Evolutionary conservation across 805 yeast genomes (phyloP).

Genomic region (Tetrapisispora phaffii): DNA sequence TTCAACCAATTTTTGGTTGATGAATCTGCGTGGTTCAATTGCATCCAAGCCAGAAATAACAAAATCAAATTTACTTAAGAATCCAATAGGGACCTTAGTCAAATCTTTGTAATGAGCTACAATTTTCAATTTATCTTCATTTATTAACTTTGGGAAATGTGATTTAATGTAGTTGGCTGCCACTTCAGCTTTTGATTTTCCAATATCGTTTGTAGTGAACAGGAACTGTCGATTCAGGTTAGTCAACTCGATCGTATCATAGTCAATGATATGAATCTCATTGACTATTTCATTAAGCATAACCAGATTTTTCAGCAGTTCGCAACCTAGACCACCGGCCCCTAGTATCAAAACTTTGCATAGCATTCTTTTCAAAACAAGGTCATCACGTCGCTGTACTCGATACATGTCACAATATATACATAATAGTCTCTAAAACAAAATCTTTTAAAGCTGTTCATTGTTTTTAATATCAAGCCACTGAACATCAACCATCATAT

Average conservation of each 20-base stretch:
- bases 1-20: slow-evolving; percentile 57
- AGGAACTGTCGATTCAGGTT: slow-evolving; percentile 87
- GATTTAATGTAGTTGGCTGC: slow-evolving; percentile 53
- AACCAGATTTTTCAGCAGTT: slow-evolving; percentile 67
- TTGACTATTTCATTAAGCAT: slow-evolving; percentile 45
- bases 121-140: slow-evolving; percentile 29
- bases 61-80: slow-evolving; percentile 57
- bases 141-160: slow-evolving; percentile 18
- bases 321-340: slow-evolving; percentile 95
- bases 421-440: no score
- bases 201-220: slow-evolving; percentile 72
- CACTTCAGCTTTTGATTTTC: slow-evolving; percentile 69
- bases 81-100: slow-evolving; percentile 51
- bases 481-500: no score
- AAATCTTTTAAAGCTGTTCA: no score
- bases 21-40: slow-evolving; percentile 86
- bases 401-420: no score
- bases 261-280: slow-evolving; percentile 75
- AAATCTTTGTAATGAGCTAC: slow-evolving; percentile 56
- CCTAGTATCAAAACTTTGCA: slow-evolving; percentile 65
- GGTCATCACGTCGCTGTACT: no score
- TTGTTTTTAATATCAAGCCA: no score
- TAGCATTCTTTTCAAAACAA: not conserved
- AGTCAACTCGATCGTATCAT: slow-evolving; percentile 86
- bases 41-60: slow-evolving; percentile 84